Evolutionary conservation across 208 protist species (phyloP).

Genomic region (Leishmania braziliensis): DNA sequence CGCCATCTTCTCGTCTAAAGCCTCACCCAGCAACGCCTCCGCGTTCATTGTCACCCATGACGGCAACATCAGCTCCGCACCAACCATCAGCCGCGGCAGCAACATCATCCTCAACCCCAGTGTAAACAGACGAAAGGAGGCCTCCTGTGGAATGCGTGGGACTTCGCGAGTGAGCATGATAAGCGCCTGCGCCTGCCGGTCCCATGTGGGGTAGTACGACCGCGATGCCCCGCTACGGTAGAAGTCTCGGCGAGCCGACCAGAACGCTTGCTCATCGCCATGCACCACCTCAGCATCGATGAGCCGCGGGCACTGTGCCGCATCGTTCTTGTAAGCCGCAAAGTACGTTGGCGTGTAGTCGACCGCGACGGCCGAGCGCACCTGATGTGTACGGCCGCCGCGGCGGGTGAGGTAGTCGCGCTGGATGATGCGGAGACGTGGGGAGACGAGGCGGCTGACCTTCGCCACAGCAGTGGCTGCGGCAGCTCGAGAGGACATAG

Average conservation of each 20-base stretch:
- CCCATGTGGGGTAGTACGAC: conserved; percentile 72
- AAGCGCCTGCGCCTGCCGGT: conserved; percentile 77
- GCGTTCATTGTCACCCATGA: conserved; percentile 65
- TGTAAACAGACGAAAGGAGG: conserved; percentile 83
- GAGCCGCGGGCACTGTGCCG: conserved; percentile 54
- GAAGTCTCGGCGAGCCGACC: conserved; percentile 67
- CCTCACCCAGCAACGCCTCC: conserved; percentile 49
- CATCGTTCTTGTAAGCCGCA: conserved; percentile 33
- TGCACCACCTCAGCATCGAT: conserved; percentile 84
- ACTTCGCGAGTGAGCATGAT: conserved; percentile 76
- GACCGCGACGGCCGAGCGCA: conserved; percentile 49
- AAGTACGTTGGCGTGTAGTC: conserved; percentile 69
- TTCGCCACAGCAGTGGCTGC: conserved; percentile 3
- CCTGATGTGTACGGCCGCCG: conserved; percentile 51
- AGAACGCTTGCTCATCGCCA: conserved; percentile 84
- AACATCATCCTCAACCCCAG: conserved; percentile 77
- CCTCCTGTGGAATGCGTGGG: conserved; percentile 77
- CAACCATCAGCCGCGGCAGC: conserved; percentile 57
- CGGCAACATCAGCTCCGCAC: conserved; percentile 64
- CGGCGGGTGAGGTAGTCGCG: conserved; percentile 68
- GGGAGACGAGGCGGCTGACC: conserved; percentile 41
- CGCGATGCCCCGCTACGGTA: conserved; percentile 44
- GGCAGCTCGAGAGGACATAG: conserved; percentile 13
- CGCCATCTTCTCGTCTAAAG: conserved; percentile 26
- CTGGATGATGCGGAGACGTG: conserved; percentile 71